Percentiles rank a stretch among this genome's conserved stretches.
These are phyloP conservation scores for Ramaria sp. DNA, from an alignment of 768 basidiomycete genomes.

Conservation along the genomic window DNA sequence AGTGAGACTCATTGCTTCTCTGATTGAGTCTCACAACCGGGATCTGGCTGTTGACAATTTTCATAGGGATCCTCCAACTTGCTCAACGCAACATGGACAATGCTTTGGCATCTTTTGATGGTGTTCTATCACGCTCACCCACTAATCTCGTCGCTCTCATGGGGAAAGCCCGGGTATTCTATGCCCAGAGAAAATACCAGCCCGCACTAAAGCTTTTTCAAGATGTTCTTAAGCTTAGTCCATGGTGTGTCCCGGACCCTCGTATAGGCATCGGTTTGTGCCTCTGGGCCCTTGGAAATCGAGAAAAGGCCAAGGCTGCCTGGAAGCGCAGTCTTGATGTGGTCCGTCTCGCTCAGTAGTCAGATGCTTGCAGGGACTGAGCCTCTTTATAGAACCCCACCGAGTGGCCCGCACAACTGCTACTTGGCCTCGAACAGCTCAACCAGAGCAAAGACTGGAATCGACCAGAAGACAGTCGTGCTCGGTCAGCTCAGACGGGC, in stretches of 20 bases:
- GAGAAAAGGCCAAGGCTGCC: constrained; percentile 70
- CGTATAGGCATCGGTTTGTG: constrained; percentile 94
- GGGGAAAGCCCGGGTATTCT: constrained; percentile 84
- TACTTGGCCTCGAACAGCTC: constrained; percentile 78
- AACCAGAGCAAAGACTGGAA: constrained; percentile 73
- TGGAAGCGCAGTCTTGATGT: constrained; percentile 87
- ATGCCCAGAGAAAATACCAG: constrained; percentile 64
- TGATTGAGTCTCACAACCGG: not conserved
- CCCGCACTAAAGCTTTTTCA: constrained; percentile 83
- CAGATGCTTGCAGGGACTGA: not conserved
- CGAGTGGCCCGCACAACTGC: constrained; percentile 69
- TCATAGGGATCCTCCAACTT: constrained; percentile 68
- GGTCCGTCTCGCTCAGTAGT: constrained; percentile 34
- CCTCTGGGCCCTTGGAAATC: constrained; percentile 82
- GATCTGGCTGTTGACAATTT: not conserved
- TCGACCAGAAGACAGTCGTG: constrained; percentile 52
- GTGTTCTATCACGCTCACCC: constrained; percentile 64
- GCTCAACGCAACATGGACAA: constrained; percentile 74
- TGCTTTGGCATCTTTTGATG: constrained; percentile 73
- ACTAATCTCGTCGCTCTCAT: constrained; percentile 82
- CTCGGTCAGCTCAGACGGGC: constrained; percentile 48
- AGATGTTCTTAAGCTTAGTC: constrained; percentile 66
- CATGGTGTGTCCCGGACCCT: constrained; percentile 80
- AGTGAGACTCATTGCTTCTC: not conserved
- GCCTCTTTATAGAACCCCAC: constrained; percentile 47